Conservation (phyloP, 352 stramenopile genomes). For the Thalassiosira sp. region DNA sequence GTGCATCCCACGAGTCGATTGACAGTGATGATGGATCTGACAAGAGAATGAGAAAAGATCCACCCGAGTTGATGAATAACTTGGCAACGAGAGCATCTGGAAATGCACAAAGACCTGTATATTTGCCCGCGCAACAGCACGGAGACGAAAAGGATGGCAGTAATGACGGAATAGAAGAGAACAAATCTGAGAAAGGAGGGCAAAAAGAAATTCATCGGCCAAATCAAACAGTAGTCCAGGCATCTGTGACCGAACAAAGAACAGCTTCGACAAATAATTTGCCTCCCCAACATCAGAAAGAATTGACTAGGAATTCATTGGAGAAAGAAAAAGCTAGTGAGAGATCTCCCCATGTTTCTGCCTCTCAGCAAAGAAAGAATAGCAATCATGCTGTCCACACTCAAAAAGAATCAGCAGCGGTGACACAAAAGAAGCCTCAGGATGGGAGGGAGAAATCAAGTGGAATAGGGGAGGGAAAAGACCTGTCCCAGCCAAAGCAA, state of each 20-base stretch:
- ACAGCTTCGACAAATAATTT: neutral
- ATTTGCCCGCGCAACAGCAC: neutral
- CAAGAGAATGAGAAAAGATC: conserved; percentile 2
- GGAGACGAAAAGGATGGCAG: neutral
- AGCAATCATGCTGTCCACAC: neutral
- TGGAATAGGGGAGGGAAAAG: neutral
- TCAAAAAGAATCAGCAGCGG: neutral
- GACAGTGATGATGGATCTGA: neutral
- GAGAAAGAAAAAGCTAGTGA: neutral
- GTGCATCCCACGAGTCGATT: neutral
- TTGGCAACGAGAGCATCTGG: neutral
- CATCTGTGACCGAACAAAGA: neutral
- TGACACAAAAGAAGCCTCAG: neutral
- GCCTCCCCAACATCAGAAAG: neutral
- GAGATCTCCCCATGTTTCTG: neutral
- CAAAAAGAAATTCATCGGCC: too few species aligned
- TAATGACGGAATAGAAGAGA: neutral
- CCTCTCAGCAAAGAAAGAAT: neutral
- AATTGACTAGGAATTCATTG: neutral
- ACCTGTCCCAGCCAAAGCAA: neutral
- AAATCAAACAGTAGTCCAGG: too few species aligned
- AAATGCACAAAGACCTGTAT: conserved; percentile 1
- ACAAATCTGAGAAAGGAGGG: neutral
- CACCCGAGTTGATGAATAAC: neutral
- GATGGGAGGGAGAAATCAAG: neutral